A percentile compares a stretch with the other conserved stretches of the same genome.
Evolutionary conservation across 768 basidiomycete genomes (phyloP).

Genomic region (Cyathus striatus): DNA sequence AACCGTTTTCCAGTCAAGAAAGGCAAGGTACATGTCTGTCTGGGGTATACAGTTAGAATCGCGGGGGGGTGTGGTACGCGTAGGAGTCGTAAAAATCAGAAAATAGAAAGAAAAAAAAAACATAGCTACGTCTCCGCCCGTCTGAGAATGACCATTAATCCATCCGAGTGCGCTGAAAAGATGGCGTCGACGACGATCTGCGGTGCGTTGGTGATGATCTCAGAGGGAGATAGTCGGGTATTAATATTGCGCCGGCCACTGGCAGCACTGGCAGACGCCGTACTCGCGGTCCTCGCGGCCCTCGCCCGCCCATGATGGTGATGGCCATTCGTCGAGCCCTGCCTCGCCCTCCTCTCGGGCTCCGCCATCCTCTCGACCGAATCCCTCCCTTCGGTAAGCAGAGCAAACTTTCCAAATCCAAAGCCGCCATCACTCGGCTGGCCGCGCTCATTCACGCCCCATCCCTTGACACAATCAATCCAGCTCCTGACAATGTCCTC

Average conservation of each 20-base stretch:
- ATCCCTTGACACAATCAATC: conserved; percentile 75
- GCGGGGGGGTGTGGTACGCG: too few species aligned
- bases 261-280: background rate
- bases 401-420: conserved; percentile 68
- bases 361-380: conserved; percentile 34
- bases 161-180: conserved; percentile 83
- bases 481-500: conserved; percentile 65
- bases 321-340: conserved; percentile 10
- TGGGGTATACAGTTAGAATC: too few species aligned
- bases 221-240: background rate
- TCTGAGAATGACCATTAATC: conserved; percentile 75
- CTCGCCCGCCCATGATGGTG: too few species aligned
- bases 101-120: too few species aligned
- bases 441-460: conserved; percentile 82
- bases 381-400: conserved; percentile 56
- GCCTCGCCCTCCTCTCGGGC: conserved; percentile 15
- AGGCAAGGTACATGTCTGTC: too few species aligned
- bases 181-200: conserved; percentile 65
- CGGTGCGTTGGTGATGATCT: background rate
- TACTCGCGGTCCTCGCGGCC: too few species aligned
- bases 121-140: too few species aligned
- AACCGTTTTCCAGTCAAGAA: too few species aligned
- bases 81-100: too few species aligned
- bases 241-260: background rate
- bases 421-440: conserved; percentile 84